Percentiles rank a stretch among this genome's conserved stretches.
Evolutionary conservation across 164 flowering plant genomes (phyloP).

Genomic region (Magnolia sinica): DNA sequence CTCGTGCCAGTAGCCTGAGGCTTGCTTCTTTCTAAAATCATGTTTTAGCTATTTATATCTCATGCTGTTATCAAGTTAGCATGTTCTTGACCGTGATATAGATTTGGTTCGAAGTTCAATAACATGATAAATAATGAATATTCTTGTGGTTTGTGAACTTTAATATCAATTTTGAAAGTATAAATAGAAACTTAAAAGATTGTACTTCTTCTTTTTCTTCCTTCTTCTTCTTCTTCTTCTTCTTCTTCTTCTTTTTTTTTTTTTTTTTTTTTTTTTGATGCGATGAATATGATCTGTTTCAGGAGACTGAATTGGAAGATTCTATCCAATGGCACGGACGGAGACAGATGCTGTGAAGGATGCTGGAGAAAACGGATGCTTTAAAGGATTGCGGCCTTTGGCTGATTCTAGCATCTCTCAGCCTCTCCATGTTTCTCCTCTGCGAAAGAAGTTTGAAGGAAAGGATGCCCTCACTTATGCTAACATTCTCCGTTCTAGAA

Average conservation of each 20-base stretch:
- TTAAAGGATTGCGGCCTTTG: constrained; percentile 34
- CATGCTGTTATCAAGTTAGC: neutral
- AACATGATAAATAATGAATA: neutral
- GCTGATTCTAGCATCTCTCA: constrained; percentile 31
- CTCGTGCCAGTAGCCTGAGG: too few species aligned
- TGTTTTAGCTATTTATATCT: neutral
- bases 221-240: neutral
- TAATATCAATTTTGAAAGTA: too few species aligned
- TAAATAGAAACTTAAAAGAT: neutral
- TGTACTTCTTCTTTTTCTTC: neutral
- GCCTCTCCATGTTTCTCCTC: constrained; percentile 21
- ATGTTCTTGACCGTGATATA: neutral
- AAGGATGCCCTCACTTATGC: constrained; percentile 88
- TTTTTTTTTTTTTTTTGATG: neutral
- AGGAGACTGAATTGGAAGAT: constrained; percentile 20
- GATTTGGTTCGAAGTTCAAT: neutral
- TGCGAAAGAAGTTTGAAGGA: constrained; percentile 51
- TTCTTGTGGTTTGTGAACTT: neutral
- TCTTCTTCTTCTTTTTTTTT: too few species aligned
- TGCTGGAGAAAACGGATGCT: constrained; percentile 41
- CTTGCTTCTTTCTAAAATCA: neutral
- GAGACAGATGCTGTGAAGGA: constrained; percentile 42
- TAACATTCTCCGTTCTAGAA: constrained; percentile 85
- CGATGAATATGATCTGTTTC: constrained; percentile 9
- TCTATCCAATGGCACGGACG: constrained; percentile 42